phyloP scores from a whole-genome alignment of 169 alveolate genomes.

The Plasmodium coatneyi region DNA sequence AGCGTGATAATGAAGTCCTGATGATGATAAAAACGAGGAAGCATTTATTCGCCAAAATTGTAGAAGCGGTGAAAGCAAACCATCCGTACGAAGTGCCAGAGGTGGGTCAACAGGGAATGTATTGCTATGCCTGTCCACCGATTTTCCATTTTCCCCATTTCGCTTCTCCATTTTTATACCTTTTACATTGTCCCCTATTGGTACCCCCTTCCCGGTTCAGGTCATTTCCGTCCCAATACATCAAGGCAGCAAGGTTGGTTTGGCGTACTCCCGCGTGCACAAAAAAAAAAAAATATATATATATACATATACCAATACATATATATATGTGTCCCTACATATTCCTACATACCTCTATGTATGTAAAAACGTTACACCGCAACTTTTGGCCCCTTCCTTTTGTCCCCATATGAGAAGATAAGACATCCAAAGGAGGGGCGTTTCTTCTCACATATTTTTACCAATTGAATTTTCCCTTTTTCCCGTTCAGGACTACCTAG shows the following conservation, averaged over 20 bases:
- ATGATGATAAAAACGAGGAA: slow-evolving; percentile 75
- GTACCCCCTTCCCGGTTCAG: background rate
- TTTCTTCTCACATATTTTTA: background rate
- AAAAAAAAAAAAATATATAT: background rate
- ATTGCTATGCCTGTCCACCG: background rate
- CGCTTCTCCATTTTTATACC: background rate
- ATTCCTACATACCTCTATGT: background rate
- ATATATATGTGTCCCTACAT: background rate
- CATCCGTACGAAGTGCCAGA: slow-evolving; percentile 76
- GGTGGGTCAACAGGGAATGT: slow-evolving; percentile 13
- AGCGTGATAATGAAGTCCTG: slow-evolving; percentile 67
- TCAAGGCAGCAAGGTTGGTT: slow-evolving; percentile 59
- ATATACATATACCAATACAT: background rate
- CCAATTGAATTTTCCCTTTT: background rate
- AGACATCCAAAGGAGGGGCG: background rate
- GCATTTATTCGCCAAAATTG: slow-evolving; percentile 42
- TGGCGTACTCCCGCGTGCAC: background rate
- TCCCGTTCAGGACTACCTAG: slow-evolving; percentile 47
- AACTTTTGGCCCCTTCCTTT: background rate
- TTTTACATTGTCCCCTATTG: background rate
- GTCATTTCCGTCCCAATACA: slow-evolving; percentile 71
- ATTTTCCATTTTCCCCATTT: background rate
- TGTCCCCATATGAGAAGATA: background rate
- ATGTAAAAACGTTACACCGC: background rate
- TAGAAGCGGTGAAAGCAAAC: slow-evolving; percentile 30